Evolutionary conservation across 306 rosid species (phyloP).

Genomic region (Neltuma alba): DNA sequence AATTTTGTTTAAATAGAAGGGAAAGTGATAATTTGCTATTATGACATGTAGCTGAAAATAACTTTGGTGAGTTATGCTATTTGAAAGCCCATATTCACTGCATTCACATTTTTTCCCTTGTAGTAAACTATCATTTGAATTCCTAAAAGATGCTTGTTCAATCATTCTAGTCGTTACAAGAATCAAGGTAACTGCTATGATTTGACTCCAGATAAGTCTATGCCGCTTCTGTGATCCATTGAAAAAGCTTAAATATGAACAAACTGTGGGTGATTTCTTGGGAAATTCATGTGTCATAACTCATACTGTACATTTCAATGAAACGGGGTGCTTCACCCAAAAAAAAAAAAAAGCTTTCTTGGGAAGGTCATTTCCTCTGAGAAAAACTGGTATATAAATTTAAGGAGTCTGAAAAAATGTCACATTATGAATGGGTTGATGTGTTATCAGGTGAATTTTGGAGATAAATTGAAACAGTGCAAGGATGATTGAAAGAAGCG

Average conservation of each 20-base stretch:
- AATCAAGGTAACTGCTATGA: not conserved
- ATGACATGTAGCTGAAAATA: constrained; percentile 17
- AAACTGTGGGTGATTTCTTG: not conserved
- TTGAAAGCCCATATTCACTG: constrained; percentile 21
- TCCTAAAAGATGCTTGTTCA: not conserved
- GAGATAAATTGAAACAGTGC: not conserved
- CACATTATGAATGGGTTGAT: not conserved
- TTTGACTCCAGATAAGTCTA: not conserved
- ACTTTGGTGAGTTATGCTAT: not conserved
- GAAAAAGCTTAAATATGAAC: not conserved
- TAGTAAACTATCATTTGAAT: not conserved
- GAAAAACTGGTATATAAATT: too few species aligned
- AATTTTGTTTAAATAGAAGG: constrained; percentile 27
- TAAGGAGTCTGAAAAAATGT: not conserved
- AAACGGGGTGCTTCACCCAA: not conserved
- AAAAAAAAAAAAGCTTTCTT: too few species aligned
- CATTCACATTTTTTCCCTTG: not conserved
- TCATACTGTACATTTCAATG: not conserved
- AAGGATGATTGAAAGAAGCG: not conserved
- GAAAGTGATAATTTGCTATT: constrained; percentile 19
- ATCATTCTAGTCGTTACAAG: not conserved
- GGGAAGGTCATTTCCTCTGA: too few species aligned
- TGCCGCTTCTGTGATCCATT: not conserved
- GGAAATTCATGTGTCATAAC: not conserved
- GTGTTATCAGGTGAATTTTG: too few species aligned